phyloP scores from a whole-genome alignment of 345 rosid species.

The Eucalyptus marginata region DNA sequence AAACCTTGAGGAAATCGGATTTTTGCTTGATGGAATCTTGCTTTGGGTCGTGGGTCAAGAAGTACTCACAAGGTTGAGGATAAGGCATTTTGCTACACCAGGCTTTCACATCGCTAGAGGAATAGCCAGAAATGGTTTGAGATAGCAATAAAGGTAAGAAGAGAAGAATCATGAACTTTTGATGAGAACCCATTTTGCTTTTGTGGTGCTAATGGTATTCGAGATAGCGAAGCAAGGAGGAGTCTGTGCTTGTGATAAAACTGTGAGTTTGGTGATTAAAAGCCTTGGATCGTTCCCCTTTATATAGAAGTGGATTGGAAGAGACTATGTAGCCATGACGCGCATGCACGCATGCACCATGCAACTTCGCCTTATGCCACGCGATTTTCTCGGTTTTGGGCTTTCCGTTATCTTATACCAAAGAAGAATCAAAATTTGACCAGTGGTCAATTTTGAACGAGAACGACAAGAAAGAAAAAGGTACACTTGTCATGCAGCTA shows the following conservation, averaged over 20 bases:
- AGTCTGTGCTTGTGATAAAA: background rate
- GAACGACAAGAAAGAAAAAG: background rate
- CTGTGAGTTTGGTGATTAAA: background rate
- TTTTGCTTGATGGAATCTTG: background rate
- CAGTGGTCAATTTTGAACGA: background rate
- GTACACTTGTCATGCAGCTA: background rate
- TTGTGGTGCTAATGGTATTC: background rate
- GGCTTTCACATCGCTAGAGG: background rate
- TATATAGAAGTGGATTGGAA: background rate
- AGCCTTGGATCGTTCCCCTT: background rate
- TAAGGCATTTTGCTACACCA: conserved; percentile 2
- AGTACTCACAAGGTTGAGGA: conserved; percentile 20
- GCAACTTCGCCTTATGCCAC: background rate
- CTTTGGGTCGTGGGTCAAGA: background rate
- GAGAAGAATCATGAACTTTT: background rate
- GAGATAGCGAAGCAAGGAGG: background rate
- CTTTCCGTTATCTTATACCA: background rate
- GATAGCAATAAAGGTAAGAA: background rate
- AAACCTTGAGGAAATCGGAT: conserved; percentile 13
- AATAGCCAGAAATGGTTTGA: conserved; percentile 7
- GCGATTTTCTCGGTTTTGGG: background rate
- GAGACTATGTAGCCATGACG: background rate
- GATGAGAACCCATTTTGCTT: background rate
- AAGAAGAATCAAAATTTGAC: background rate
- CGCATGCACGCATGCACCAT: background rate